These are phyloP conservation scores for Tolypocladium pustulatum DNA, from an alignment of 2,329 filamentous ascomycete genomes.

Conservation along the genomic window DNA sequence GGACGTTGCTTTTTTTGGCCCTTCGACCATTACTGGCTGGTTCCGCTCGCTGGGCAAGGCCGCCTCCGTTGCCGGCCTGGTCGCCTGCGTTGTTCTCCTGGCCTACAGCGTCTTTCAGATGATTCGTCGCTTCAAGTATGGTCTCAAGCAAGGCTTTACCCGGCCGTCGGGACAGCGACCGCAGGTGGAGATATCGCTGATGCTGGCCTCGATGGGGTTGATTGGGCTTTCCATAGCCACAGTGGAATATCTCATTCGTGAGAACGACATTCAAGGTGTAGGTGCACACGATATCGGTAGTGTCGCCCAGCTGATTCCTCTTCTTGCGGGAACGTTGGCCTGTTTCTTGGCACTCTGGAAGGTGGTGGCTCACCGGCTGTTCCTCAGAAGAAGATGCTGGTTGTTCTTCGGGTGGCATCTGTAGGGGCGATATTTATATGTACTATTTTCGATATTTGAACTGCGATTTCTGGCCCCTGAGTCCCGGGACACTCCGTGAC, in stretches of 20 bases:
- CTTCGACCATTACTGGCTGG: constrained; percentile 7
- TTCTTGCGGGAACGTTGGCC: constrained; percentile 10
- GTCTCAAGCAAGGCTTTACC: constrained; percentile 3
- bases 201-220: constrained; percentile 9
- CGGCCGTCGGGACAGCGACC: constrained; percentile 3
- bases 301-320: constrained; percentile 13
- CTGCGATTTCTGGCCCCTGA: too few species aligned
- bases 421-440: background rate
- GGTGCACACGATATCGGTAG: constrained; percentile 3
- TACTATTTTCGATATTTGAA: background rate
- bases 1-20: constrained; percentile 10
- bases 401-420: constrained; percentile 11
- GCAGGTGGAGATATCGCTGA: constrained; percentile 9
- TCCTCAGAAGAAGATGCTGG: constrained; percentile 9
- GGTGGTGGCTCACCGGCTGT: constrained; percentile 7
- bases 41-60: constrained; percentile 10
- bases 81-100: constrained; percentile 6
- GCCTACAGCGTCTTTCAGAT: constrained; percentile 2
- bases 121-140: constrained; percentile 4
- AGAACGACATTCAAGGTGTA: constrained; percentile 8
- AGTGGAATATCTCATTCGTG: constrained; percentile 11
- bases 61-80: constrained; percentile 5
- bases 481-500: too few species aligned
- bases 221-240: constrained; percentile 8
- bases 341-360: constrained; percentile 9